Conservation (phyloP, 1,284 basidiomycete species). For the Tilletia horrida region DNA sequence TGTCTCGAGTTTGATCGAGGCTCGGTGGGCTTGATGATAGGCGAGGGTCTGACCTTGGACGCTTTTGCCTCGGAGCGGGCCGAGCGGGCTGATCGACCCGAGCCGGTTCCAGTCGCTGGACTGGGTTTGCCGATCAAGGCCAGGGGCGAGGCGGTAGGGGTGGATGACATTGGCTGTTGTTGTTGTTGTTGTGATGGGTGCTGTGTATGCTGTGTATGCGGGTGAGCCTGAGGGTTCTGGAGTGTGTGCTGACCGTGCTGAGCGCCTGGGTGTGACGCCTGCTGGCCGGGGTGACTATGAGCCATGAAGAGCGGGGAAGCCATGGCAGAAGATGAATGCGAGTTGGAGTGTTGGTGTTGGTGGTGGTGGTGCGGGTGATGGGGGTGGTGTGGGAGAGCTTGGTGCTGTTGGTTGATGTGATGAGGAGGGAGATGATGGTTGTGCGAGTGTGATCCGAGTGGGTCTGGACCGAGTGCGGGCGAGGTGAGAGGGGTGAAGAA, state of each 20-base stretch:
- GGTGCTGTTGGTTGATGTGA: not conserved
- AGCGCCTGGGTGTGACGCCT: not conserved
- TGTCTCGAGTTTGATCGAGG: not conserved
- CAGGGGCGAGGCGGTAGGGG: constrained; percentile 41
- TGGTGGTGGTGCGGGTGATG: not conserved
- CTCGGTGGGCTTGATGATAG: constrained; percentile 48
- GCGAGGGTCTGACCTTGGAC: constrained; percentile 46
- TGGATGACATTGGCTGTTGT: constrained; percentile 22
- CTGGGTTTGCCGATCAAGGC: constrained; percentile 33
- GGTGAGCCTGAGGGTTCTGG: not conserved
- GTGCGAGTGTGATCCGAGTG: constrained; percentile 17
- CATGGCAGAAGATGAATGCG: constrained; percentile 11
- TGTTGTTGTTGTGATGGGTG: not conserved
- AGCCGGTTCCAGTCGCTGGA: constrained; percentile 22
- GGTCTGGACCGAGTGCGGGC: constrained; percentile 60
- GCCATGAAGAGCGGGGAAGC: constrained; percentile 28
- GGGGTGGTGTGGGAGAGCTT: too few relatives aligned
- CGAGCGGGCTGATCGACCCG: constrained; percentile 34
- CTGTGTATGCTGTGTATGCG: not conserved
- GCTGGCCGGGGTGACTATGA: not conserved
- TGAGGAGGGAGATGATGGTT: not conserved
- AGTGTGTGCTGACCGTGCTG: too few relatives aligned
- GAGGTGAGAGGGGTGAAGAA: constrained; percentile 64
- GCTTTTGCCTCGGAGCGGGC: constrained; percentile 11
- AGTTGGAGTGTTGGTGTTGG: constrained; percentile 10